Conservation (phyloP, 2,329 filamentous ascomycete genomes). For the Fusarium nematophilum region DNA sequence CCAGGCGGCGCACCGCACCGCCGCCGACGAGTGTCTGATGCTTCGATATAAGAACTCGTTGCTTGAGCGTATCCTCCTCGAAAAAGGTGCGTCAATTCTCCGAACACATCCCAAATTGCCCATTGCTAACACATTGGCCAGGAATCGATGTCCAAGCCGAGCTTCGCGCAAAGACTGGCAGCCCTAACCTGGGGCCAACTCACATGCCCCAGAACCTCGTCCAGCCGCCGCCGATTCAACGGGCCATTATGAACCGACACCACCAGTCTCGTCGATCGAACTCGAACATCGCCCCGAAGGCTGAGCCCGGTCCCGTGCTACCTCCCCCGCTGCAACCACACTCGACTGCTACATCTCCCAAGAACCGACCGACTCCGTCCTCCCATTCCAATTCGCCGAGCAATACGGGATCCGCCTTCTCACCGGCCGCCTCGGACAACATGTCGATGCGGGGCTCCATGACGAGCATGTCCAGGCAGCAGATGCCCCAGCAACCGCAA, state of each 20-base stretch:
- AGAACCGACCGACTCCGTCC: slow-evolving; percentile 83
- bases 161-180: slow-evolving; percentile 90
- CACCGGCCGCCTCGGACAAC: slow-evolving; percentile 60
- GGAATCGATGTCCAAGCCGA: slow-evolving; percentile 98
- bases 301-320: slow-evolving; percentile 65
- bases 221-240: slow-evolving; percentile 80
- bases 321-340: slow-evolving; percentile 60
- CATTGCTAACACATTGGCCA: slow-evolving; percentile 49
- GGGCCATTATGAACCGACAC: slow-evolving; percentile 83
- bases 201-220: slow-evolving; percentile 75
- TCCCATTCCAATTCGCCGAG: slow-evolving; percentile 75
- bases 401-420: slow-evolving; percentile 58
- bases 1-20: slow-evolving; percentile 92
- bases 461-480: slow-evolving; percentile 46
- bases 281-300: slow-evolving; percentile 80
- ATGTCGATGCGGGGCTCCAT: slow-evolving; percentile 57
- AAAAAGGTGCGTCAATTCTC: slow-evolving; percentile 78
- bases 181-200: slow-evolving; percentile 80
- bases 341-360: slow-evolving; percentile 72
- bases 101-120: background rate
- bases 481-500: slow-evolving; percentile 38
- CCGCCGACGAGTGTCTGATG: slow-evolving; percentile 97
- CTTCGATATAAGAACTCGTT: slow-evolving; percentile 98
- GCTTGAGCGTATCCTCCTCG: slow-evolving; percentile 91
- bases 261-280: slow-evolving; percentile 79